Evolutionary conservation across 108 stramenopile species (phyloP).

Genomic region (Conticribra weissflogii): DNA sequence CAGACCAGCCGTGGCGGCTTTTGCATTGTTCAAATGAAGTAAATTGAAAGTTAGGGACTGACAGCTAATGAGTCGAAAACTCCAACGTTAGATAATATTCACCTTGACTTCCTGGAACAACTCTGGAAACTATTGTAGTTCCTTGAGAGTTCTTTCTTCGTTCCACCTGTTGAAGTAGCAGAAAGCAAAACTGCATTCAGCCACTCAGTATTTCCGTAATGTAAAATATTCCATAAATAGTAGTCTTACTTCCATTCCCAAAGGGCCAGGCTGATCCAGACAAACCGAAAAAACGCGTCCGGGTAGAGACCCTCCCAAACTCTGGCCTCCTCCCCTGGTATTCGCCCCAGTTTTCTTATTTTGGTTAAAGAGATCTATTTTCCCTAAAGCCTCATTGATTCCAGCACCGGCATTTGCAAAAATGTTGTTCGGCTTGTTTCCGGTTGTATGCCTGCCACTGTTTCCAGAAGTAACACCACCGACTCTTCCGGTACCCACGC

Average conservation of each 20-base stretch:
- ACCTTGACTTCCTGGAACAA: conserved; percentile 60
- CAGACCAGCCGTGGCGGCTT: conserved; percentile 68
- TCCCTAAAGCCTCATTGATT: conserved; percentile 40
- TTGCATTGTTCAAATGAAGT: too few relatives aligned
- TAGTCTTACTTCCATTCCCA: conserved; percentile 65
- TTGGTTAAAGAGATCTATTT: conserved; percentile 32
- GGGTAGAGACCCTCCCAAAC: conserved; percentile 65
- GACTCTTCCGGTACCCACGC: conserved; percentile 15
- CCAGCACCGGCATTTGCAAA: conserved; percentile 50
- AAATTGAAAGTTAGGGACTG: too few relatives aligned
- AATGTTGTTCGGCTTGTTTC: conserved; percentile 34
- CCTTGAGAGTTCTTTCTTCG: conserved; percentile 50
- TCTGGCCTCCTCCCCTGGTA: conserved; percentile 54
- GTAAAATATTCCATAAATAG: too few relatives aligned
- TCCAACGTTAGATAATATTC: too few relatives aligned
- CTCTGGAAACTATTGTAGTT: conserved; percentile 63
- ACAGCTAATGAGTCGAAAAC: too few relatives aligned
- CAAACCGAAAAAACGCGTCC: conserved; percentile 58
- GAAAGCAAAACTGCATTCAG: too few relatives aligned
- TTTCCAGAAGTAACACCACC: conserved; percentile 14
- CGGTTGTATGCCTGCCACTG: conserved; percentile 3
- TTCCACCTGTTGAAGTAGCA: conserved; percentile 62
- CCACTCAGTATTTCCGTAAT: too few relatives aligned
- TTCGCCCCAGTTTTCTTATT: conserved; percentile 28
- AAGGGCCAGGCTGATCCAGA: conserved; percentile 57